Conservation (phyloP, 2,329 filamentous ascomycete genomes). For the Colletotrichum shisoi region DNA sequence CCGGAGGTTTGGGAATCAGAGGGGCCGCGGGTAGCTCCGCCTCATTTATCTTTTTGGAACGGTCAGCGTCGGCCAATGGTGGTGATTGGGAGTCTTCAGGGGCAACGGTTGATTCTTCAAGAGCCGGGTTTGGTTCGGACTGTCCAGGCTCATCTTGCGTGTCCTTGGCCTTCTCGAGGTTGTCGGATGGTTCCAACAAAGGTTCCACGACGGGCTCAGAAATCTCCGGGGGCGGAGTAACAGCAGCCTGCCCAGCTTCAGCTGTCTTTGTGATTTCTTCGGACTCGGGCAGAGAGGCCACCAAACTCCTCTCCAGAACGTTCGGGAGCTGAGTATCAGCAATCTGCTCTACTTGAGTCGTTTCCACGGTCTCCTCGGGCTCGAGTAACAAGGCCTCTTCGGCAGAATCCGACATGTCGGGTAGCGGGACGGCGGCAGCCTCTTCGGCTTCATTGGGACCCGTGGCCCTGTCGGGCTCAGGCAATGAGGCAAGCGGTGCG, state of each 20-base stretch:
- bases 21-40: conserved; percentile 12
- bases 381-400: neutral
- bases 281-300: neutral
- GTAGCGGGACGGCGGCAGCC: conserved; percentile 4
- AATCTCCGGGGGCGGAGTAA: neutral
- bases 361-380: neutral
- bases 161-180: neutral
- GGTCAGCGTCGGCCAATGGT: neutral
- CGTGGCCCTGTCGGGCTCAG: neutral
- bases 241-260: conserved; percentile 2
- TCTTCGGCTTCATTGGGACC: neutral
- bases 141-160: conserved; percentile 11
- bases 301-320: neutral
- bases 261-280: neutral
- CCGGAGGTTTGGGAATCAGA: neutral
- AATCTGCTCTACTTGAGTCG: neutral
- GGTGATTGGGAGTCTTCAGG: neutral
- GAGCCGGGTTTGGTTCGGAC: too few species aligned
- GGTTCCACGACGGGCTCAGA: neutral
- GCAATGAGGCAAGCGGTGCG: neutral
- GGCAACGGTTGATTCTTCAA: neutral
- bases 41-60: neutral
- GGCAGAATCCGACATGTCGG: neutral
- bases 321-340: neutral
- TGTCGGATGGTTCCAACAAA: neutral